Conservation (phyloP, 179 eudicot genomes). For the Kewa caespitosa region DNA sequence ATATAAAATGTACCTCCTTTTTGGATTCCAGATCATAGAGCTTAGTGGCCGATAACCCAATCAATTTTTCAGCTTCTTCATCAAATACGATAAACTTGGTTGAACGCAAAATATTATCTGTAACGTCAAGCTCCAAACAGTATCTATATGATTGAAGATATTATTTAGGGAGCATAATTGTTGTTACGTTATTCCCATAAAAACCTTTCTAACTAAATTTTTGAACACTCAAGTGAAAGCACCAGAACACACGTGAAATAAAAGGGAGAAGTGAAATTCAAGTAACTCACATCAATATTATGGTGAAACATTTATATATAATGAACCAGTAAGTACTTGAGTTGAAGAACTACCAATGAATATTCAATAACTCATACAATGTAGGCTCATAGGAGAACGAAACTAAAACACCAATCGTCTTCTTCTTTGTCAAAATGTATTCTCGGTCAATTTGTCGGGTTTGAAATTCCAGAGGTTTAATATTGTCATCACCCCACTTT, state of each 20-base stretch:
- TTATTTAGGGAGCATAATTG: too few species aligned
- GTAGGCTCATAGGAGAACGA: too few species aligned
- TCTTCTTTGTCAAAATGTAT: background rate
- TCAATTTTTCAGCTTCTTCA: background rate
- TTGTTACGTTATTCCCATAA: too few species aligned
- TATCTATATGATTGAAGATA: background rate
- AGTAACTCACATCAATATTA: too few species aligned
- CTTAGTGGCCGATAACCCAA: background rate
- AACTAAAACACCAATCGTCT: background rate
- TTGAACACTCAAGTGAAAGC: too few species aligned
- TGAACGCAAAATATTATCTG: background rate
- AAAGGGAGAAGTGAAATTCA: too few species aligned
- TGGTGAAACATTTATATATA: too few species aligned
- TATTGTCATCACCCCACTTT: background rate
- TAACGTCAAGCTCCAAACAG: background rate
- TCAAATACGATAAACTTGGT: background rate
- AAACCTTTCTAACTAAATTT: too few species aligned
- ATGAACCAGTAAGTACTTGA: too few species aligned
- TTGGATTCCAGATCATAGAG: background rate
- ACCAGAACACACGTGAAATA: too few species aligned
- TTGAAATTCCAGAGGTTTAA: background rate
- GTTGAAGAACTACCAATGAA: too few species aligned
- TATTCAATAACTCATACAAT: too few species aligned
- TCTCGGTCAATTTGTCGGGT: background rate
- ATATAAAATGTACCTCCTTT: background rate